Conservation (phyloP, 2,329 filamentous ascomycete genomes). For the Colletotrichum navitas region DNA sequence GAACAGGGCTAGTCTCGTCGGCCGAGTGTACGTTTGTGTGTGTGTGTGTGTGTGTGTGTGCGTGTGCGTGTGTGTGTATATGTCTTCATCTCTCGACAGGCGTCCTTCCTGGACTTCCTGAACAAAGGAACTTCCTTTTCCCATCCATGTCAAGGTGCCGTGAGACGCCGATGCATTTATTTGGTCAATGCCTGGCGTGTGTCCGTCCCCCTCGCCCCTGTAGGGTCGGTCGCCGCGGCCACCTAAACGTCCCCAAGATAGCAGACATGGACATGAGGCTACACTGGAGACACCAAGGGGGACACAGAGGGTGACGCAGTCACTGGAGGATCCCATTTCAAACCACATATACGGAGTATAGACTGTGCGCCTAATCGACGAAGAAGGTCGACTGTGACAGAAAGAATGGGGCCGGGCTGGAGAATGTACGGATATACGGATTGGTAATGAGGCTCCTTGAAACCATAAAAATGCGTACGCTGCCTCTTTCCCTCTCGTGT, state of each 20-base stretch:
- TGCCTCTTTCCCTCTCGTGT: not conserved
- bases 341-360: constrained; percentile 1
- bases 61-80: too few species aligned
- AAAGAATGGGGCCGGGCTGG: constrained; percentile 1
- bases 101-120: too few species aligned
- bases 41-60: too few species aligned
- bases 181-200: constrained; percentile 10
- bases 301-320: constrained; percentile 25
- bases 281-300: constrained; percentile 22
- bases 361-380: constrained; percentile 33
- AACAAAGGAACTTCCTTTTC: too few species aligned
- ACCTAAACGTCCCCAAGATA: too few species aligned
- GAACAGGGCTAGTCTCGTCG: constrained; percentile 15
- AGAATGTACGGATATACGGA: not conserved
- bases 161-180: not conserved
- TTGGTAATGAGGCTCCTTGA: constrained; percentile 24
- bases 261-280: not conserved
- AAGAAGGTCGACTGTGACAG: constrained; percentile 33
- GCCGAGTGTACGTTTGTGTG: not conserved
- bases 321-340: constrained; percentile 13
- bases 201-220: not conserved
- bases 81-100: too few species aligned
- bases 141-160: too few species aligned
- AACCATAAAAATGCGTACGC: constrained; percentile 17
- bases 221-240: constrained; percentile 12